Evolutionary conservation across 1,139 yeast genomes (phyloP).

Genomic region (Pichia sp.): DNA sequence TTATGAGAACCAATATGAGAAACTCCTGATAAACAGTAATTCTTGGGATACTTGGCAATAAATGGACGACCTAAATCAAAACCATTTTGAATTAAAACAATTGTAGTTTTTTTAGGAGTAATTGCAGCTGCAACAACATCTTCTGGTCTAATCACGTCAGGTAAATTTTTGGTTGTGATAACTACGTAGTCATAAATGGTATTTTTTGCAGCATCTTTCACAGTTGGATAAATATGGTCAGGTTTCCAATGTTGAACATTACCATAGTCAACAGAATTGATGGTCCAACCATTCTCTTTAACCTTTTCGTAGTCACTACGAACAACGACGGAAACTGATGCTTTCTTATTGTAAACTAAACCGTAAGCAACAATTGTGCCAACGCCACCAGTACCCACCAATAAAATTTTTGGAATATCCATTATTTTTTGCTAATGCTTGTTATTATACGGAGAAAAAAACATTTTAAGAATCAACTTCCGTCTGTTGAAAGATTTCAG

Average conservation of each 20-base stretch:
- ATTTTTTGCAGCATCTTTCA: slow-evolving; percentile 36
- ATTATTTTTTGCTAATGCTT: not conserved
- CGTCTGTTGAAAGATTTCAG: too few species aligned
- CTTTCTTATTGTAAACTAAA: slow-evolving; percentile 35
- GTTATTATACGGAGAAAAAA: too few species aligned
- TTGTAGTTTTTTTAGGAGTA: slow-evolving; percentile 30
- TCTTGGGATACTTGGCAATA: slow-evolving; percentile 40
- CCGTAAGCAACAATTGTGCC: slow-evolving; percentile 54
- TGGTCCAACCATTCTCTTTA: slow-evolving; percentile 38
- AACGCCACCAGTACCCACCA: slow-evolving; percentile 53
- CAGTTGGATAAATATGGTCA: slow-evolving; percentile 35
- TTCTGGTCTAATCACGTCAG: slow-evolving; percentile 34
- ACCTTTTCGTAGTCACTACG: slow-evolving; percentile 48
- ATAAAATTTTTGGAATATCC: slow-evolving; percentile 28
- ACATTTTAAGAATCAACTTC: too few species aligned
- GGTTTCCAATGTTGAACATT: slow-evolving; percentile 45
- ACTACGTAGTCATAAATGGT: slow-evolving; percentile 41
- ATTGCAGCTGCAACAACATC: slow-evolving; percentile 45
- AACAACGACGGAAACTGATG: slow-evolving; percentile 44
- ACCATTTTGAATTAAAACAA: slow-evolving; percentile 52
- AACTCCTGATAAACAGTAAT: slow-evolving; percentile 45
- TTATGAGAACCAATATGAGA: slow-evolving; percentile 39
- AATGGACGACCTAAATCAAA: slow-evolving; percentile 48
- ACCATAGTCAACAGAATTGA: slow-evolving; percentile 50
- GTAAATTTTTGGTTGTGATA: slow-evolving; percentile 23